phyloP scores from a whole-genome alignment of 2,329 filamentous ascomycete genomes.

The Phaeosphaeria sp. region DNA sequence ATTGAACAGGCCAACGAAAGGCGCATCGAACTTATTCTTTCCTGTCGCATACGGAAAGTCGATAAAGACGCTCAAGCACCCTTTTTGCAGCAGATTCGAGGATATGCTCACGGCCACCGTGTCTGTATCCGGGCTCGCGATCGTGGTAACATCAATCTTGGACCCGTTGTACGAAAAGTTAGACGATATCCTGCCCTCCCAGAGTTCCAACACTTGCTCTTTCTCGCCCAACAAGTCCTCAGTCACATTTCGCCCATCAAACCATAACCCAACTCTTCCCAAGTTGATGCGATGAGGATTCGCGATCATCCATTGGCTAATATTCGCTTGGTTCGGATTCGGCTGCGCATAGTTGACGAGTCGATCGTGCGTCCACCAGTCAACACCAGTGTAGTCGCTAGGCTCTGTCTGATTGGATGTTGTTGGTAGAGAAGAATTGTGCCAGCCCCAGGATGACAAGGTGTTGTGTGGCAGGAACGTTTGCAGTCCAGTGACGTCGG shows the following conservation, averaged over 20 bases:
- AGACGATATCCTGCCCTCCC: constrained; percentile 55
- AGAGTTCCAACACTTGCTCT: constrained; percentile 57
- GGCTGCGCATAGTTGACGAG: constrained; percentile 54
- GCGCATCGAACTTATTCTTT: constrained; percentile 61
- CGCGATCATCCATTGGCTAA: constrained; percentile 62
- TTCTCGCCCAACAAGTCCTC: constrained; percentile 52
- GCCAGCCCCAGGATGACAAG: constrained; percentile 56
- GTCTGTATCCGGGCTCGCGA: constrained; percentile 56
- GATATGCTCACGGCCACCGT: constrained; percentile 54
- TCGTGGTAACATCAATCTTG: constrained; percentile 53
- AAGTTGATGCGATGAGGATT: constrained; percentile 63
- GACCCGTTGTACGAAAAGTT: constrained; percentile 53
- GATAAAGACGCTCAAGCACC: constrained; percentile 56
- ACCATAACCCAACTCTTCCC: constrained; percentile 57
- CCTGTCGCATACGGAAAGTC: constrained; percentile 60
- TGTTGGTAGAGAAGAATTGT: constrained; percentile 54
- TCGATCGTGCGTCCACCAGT: constrained; percentile 55
- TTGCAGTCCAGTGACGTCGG: constrained; percentile 56
- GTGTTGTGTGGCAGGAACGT: constrained; percentile 54
- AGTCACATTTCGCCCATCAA: constrained; percentile 48
- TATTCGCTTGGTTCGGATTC: constrained; percentile 49
- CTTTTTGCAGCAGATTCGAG: constrained; percentile 50
- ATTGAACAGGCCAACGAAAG: constrained; percentile 62
- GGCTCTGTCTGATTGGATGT: constrained; percentile 43
- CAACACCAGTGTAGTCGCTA: constrained; percentile 50